Conservation (phyloP, 2,329 filamentous ascomycete genomes). For the Xylaria sp. region DNA sequence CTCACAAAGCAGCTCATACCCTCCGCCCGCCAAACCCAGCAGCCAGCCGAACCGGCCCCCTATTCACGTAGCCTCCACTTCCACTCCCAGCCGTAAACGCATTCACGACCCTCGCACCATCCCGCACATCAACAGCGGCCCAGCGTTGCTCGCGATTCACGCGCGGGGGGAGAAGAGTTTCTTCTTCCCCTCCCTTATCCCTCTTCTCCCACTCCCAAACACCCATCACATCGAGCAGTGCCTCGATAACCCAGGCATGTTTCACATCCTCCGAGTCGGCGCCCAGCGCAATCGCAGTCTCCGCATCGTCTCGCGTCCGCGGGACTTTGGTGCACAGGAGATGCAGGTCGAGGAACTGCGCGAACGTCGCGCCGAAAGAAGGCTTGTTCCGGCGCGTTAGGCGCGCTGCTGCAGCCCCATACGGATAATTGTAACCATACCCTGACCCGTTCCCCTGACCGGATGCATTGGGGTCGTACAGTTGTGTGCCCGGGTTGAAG, state of each 20-base stretch:
- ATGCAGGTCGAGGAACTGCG: constrained; percentile 65
- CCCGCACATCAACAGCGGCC: constrained; percentile 58
- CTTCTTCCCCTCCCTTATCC: neutral
- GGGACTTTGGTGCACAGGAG: constrained; percentile 61
- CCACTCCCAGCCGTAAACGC: constrained; percentile 47
- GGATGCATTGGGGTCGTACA: constrained; percentile 17
- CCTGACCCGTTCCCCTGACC: neutral
- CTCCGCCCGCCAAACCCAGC: constrained; percentile 52
- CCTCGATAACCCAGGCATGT: constrained; percentile 60
- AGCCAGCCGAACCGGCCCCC: constrained; percentile 43
- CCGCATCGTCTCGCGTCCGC: constrained; percentile 54
- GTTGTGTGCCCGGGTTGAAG: constrained; percentile 53
- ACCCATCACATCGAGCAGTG: constrained; percentile 62
- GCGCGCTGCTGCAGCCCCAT: constrained; percentile 37
- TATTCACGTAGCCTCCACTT: neutral
- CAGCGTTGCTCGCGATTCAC: constrained; percentile 63
- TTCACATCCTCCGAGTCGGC: constrained; percentile 32
- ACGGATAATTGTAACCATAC: constrained; percentile 17
- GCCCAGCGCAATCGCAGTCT: constrained; percentile 38
- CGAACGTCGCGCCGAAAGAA: constrained; percentile 64
- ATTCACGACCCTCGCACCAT: constrained; percentile 53
- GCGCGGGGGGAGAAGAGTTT: constrained; percentile 13
- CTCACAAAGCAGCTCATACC: constrained; percentile 39
- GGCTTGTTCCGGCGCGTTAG: constrained; percentile 57
- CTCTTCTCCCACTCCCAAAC: constrained; percentile 52